Evolutionary conservation across 1,284 basidiomycete genomes (phyloP).

Genomic region (Rhodotorula glutinis): DNA sequence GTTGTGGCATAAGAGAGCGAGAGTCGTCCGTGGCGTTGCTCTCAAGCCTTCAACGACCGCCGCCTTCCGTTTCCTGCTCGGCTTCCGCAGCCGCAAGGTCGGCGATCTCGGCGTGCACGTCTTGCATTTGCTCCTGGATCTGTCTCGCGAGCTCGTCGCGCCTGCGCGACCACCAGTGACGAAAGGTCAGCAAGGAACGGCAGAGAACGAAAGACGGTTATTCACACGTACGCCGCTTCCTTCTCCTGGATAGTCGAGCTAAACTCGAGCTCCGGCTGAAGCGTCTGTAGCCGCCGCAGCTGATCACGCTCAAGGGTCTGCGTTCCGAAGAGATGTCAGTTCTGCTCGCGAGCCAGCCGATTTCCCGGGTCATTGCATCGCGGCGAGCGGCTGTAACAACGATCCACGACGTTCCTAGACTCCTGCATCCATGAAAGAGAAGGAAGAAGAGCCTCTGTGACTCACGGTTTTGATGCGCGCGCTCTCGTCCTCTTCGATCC

Average conservation of each 20-base stretch:
- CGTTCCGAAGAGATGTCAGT: background rate
- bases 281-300: conserved; percentile 19
- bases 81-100: conserved; percentile 22
- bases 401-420: background rate
- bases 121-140: conserved; percentile 33
- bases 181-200: background rate
- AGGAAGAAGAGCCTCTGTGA: background rate
- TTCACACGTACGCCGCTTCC: conserved; percentile 14
- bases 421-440: too few species aligned
- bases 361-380: too few species aligned
- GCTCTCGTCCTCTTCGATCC: conserved; percentile 25
- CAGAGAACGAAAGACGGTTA: background rate
- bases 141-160: background rate
- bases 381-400: too few species aligned
- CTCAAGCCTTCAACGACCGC: too few species aligned
- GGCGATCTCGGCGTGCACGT: conserved; percentile 32
- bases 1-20: too few species aligned
- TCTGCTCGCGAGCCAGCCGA: too few species aligned
- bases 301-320: conserved; percentile 38
- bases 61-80: background rate
- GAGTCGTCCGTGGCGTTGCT: too few species aligned
- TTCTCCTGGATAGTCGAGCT: conserved; percentile 12
- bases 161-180: background rate
- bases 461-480: conserved; percentile 29
- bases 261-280: conserved; percentile 17